Evolutionary conservation across 2,329 filamentous ascomycete genomes (phyloP).

Genomic region (Nothomitra cinnamomea): DNA sequence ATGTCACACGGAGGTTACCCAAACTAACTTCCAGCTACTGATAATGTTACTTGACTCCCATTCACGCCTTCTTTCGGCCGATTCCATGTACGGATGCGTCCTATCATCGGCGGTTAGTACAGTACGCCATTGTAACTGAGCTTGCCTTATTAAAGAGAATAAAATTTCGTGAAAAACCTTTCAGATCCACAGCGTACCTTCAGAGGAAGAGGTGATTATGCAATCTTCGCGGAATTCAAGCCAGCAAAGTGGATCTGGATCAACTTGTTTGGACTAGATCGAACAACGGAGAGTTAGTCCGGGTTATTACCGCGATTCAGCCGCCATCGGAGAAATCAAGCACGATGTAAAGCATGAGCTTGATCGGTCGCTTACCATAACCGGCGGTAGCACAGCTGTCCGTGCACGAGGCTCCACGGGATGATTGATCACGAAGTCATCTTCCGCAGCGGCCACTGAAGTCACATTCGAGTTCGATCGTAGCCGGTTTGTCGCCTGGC

Average conservation of each 20-base stretch:
- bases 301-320: conserved; percentile 5
- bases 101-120: conserved; percentile 24
- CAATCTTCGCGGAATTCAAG: conserved; percentile 85
- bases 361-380: conserved; percentile 45
- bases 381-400: conserved; percentile 76
- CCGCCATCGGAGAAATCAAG: conserved; percentile 5
- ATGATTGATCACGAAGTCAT: conserved; percentile 47
- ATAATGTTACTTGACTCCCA: background rate
- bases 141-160: conserved; percentile 2
- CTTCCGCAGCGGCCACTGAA: conserved; percentile 15
- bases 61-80: conserved; percentile 28
- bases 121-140: conserved; percentile 6
- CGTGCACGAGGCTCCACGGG: conserved; percentile 68
- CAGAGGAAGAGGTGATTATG: conserved; percentile 83
- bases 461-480: conserved; percentile 56
- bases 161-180: conserved; percentile 4
- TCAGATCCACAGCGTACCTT: conserved; percentile 42
- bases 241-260: conserved; percentile 77
- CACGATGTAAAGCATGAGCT: background rate
- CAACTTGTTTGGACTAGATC: conserved; percentile 58
- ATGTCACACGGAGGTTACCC: background rate
- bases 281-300: conserved; percentile 3
- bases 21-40: background rate
- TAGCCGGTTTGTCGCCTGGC: conserved; percentile 40
- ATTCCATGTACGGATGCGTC: conserved; percentile 60